Evolutionary conservation across 2,329 filamentous ascomycete species (phyloP).

Genomic region (Xylariaceae sp.): DNA sequence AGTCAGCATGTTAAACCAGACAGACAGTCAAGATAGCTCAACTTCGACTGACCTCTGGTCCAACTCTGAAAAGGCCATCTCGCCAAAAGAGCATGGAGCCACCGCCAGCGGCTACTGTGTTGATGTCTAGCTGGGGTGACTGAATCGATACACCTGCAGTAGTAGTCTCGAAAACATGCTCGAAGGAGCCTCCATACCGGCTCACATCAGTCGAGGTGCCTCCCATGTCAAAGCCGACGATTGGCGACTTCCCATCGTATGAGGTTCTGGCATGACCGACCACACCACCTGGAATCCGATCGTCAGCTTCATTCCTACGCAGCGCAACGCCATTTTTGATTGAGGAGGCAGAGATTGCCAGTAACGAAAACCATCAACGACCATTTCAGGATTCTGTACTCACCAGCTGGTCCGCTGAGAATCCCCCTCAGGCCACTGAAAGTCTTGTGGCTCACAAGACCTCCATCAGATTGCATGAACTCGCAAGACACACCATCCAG

Average conservation of each 20-base stretch:
- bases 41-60: slow-evolving; percentile 47
- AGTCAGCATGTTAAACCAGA: not conserved
- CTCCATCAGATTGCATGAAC: slow-evolving; percentile 37
- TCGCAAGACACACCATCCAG: slow-evolving; percentile 13
- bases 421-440: slow-evolving; percentile 70
- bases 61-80: slow-evolving; percentile 70
- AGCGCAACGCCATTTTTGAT: too few species aligned
- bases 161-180: slow-evolving; percentile 28
- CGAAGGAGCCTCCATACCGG: slow-evolving; percentile 50
- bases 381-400: not conserved
- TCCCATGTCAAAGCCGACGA: slow-evolving; percentile 75
- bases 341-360: too few species aligned
- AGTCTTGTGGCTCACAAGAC: slow-evolving; percentile 49
- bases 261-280: slow-evolving; percentile 72
- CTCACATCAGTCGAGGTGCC: slow-evolving; percentile 74
- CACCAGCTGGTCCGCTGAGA: slow-evolving; percentile 64
- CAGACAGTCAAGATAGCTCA: too few species aligned
- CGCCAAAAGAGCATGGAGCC: slow-evolving; percentile 69
- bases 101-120: slow-evolving; percentile 74
- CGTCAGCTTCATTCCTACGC: too few species aligned
- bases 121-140: slow-evolving; percentile 76
- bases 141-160: slow-evolving; percentile 71
- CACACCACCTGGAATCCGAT: slow-evolving; percentile 47
- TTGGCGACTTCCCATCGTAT: slow-evolving; percentile 60
- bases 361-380: too few species aligned